These are phyloP conservation scores for Primulina huaijiensis DNA, from an alignment of 257 asterid genomes.

Conservation along the genomic window DNA sequence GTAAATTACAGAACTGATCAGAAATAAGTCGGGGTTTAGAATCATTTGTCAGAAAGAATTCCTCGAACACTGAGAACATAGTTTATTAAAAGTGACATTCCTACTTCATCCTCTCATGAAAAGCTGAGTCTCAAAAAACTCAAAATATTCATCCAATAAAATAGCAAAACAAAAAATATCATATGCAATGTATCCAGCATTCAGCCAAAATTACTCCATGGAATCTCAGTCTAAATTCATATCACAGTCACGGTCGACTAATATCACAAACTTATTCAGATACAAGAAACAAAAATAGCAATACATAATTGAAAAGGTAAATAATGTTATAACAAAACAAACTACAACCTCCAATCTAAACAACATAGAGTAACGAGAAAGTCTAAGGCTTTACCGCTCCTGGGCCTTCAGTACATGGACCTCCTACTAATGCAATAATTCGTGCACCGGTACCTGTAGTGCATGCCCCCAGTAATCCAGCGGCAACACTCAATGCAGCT, in stretches of 20 bases:
- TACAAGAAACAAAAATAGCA: background rate
- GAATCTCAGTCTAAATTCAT: background rate
- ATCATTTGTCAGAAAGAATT: background rate
- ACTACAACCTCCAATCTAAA: background rate
- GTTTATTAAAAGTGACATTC: background rate
- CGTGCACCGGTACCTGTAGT: slow-evolving; percentile 81
- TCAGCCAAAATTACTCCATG: slow-evolving; percentile 4
- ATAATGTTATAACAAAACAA: background rate
- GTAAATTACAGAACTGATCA: background rate
- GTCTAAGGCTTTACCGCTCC: slow-evolving; percentile 72
- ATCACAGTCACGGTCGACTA: background rate
- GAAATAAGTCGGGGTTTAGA: background rate
- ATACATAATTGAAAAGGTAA: background rate
- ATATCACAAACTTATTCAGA: background rate
- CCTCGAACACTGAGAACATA: slow-evolving; percentile 4
- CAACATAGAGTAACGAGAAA: slow-evolving; percentile 14
- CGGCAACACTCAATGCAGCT: slow-evolving; percentile 88
- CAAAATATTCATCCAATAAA: background rate
- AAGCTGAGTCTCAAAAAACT: background rate
- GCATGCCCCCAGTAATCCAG: slow-evolving; percentile 86
- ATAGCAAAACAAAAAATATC: background rate
- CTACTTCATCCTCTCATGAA: background rate
- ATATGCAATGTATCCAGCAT: background rate
- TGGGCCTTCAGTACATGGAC: slow-evolving; percentile 99
- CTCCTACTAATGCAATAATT: slow-evolving; percentile 87